phyloP scores from a whole-genome alignment of 129 eudicot species.

The Helichrysum umbraculigerum region DNA sequence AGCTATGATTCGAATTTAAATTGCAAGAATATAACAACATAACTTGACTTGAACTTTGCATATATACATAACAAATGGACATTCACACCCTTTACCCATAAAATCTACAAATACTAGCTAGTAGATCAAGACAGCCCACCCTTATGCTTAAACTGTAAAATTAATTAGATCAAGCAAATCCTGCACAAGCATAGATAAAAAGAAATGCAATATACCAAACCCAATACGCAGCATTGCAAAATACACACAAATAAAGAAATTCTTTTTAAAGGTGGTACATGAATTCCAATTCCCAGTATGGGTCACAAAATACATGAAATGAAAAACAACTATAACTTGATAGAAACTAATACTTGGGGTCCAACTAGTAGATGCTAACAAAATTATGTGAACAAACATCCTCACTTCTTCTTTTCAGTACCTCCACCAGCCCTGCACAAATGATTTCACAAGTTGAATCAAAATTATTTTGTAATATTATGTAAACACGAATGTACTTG shows the following conservation, averaged over 20 bases:
- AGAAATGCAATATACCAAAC: neutral
- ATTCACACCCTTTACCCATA: neutral
- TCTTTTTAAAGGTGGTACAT: conserved; percentile 16
- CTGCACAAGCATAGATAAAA: neutral
- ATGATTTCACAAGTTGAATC: conserved; percentile 1
- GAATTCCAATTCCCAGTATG: conserved; percentile 8
- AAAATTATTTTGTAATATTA: too few species aligned
- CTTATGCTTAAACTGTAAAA: neutral
- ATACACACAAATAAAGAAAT: neutral
- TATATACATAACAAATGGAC: too few species aligned
- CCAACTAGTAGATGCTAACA: conserved; percentile 8
- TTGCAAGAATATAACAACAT: too few species aligned
- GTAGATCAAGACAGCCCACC: neutral
- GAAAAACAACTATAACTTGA: conserved; percentile 18
- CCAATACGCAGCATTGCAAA: neutral
- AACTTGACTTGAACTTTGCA: too few species aligned
- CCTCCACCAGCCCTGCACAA: conserved; percentile 65
- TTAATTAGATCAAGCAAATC: neutral
- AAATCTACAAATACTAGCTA: neutral
- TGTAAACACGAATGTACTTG: neutral
- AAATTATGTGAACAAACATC: conserved; percentile 20
- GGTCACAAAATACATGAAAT: conserved; percentile 21
- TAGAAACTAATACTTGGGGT: conserved; percentile 4
- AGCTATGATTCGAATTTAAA: too few species aligned
- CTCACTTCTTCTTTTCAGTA: conserved; percentile 72